These are phyloP conservation scores for Fusarium albidum DNA, from an alignment of 2,329 filamentous ascomycete species.

Conservation along the genomic window DNA sequence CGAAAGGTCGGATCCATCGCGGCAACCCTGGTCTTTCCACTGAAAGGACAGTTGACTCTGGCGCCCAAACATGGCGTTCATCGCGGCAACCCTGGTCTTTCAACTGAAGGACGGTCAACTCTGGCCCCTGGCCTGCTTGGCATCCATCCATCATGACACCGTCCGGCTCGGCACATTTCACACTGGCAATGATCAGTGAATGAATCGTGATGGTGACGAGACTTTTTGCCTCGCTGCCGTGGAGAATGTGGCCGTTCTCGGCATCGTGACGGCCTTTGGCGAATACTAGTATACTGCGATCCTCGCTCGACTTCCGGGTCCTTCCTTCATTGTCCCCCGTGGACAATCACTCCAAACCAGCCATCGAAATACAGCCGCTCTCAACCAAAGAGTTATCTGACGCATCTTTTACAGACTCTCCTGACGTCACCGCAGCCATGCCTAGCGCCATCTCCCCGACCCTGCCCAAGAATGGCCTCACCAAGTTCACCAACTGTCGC, in stretches of 20 bases:
- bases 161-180: constrained; percentile 11
- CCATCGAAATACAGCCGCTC: constrained; percentile 7
- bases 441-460: constrained; percentile 55
- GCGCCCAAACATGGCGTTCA: constrained; percentile 22
- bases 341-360: constrained; percentile 1
- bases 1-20: background rate
- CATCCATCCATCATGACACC: constrained; percentile 34
- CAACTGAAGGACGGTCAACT: constrained; percentile 9
- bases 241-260: constrained; percentile 31
- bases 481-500: constrained; percentile 89
- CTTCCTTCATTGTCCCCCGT: constrained; percentile 17
- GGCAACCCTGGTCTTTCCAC: constrained; percentile 25
- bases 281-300: constrained; percentile 32
- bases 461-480: constrained; percentile 65
- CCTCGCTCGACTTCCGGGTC: constrained; percentile 12
- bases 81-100: constrained; percentile 19
- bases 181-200: constrained; percentile 25
- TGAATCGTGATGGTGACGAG: constrained; percentile 26
- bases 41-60: background rate
- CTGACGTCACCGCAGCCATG: constrained; percentile 46
- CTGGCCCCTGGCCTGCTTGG: constrained; percentile 6
- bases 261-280: constrained; percentile 18
- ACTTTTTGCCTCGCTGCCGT: constrained; percentile 17
- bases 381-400: constrained; percentile 20
- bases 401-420: constrained; percentile 7